Evolutionary conservation across 495 filamentous ascomycete genomes (phyloP), one percentile per base, ranked within the genome.

Genomic region (Penicillium chermesinum): DNA sequence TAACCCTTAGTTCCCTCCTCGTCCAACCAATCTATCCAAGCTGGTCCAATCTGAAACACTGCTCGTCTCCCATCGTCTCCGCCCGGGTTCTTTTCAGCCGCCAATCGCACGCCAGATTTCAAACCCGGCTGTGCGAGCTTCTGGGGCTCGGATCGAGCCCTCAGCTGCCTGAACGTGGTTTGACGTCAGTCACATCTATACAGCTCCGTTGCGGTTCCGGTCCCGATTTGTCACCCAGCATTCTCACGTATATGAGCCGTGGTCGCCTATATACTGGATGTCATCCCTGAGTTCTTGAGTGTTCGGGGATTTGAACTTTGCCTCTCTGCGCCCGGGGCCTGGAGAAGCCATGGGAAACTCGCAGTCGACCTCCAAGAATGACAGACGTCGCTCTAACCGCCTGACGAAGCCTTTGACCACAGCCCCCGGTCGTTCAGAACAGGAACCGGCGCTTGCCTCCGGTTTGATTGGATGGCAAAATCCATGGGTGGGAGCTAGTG

Each of bases 351-450:
- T 72, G 64, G 67, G 67, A 55, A 70, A 64, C 48, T 54, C 54
- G 38, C 60, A 66, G 46, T 74, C 71, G 20, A 62, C 53, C 15
- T 52, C 54, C 35, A 67, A 59, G 61, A 57, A 69, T 33, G 71
- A 73, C 44, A 64, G 52, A 30, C 61, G 60, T 44, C 65, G 62
- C 33, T 55, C 61, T 18, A 72, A 69, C 27, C 65, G 71, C 22
- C 58, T 74, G 38, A 73, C 72, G 19, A 77, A 77, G 35, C 71
- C 73, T 15, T 60, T 64, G 17, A 64, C 65, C 10, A 69, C 62
- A 38, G 57, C 54, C 16, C 19, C 46, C 14, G 13, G 44, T 8
- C 46, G 16, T 2, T 27, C 36, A 7, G 44, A 53, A 22, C 18
- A 38, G 14, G 50, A 63, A 18, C 42, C 43, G 14, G 49, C 48